Percentiles rank a stretch among this genome's conserved stretches.
Evolutionary conservation across 805 yeast genomes (phyloP).

Genomic region (Millerozyma miso): DNA sequence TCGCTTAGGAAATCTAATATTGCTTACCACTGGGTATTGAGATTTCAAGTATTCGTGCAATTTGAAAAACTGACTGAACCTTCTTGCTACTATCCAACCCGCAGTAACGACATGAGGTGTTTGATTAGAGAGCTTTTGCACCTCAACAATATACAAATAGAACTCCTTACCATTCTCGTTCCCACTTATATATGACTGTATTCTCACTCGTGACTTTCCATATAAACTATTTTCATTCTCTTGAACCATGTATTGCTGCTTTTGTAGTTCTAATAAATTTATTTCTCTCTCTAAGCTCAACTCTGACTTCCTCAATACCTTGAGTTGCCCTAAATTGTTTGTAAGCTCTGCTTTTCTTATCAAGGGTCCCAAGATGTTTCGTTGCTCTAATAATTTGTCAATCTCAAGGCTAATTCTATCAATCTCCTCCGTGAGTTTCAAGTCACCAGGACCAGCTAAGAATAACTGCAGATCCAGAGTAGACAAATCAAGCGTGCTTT

Average conservation of each 20-base stretch:
- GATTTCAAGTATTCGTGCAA: constrained; percentile 61
- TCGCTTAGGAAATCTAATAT: constrained; percentile 54
- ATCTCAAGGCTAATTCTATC: constrained; percentile 54
- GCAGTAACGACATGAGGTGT: constrained; percentile 49
- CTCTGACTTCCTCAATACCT: constrained; percentile 64
- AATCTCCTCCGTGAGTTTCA: constrained; percentile 65
- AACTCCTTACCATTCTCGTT: constrained; percentile 57
- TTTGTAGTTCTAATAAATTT: constrained; percentile 65
- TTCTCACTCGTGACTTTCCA: constrained; percentile 55
- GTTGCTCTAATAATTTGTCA: constrained; percentile 55
- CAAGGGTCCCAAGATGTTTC: constrained; percentile 60
- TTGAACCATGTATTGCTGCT: constrained; percentile 78
- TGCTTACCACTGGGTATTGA: constrained; percentile 47
- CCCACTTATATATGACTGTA: constrained; percentile 53
- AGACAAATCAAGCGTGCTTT: constrained; percentile 12
- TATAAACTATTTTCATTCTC: constrained; percentile 75
- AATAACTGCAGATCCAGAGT: constrained; percentile 31
- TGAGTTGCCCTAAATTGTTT: constrained; percentile 65
- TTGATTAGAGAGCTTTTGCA: constrained; percentile 47
- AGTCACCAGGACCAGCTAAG: constrained; percentile 65
- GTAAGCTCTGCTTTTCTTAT: constrained; percentile 81
- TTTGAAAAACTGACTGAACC: constrained; percentile 79
- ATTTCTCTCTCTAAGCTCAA: constrained; percentile 66
- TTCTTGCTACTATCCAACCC: constrained; percentile 87
- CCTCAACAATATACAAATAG: constrained; percentile 71